phyloP scores from a whole-genome alignment of 208 protist genomes.

The Phytomonas serpens region DNA sequence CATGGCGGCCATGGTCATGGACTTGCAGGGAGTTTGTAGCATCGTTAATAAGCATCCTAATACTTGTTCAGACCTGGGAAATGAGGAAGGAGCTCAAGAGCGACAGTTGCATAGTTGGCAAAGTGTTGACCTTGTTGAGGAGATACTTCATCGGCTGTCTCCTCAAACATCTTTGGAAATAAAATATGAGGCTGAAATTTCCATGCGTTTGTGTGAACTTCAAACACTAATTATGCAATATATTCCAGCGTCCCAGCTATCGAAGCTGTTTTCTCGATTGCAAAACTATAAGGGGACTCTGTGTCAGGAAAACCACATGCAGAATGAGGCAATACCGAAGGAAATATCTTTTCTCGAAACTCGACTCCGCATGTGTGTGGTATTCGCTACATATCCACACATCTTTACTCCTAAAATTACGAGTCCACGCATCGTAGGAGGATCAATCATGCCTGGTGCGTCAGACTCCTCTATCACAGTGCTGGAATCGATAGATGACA shows the following conservation, averaged over 20 bases:
- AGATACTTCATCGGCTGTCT: neutral
- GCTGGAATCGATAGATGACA: neutral
- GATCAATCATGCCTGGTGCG: neutral
- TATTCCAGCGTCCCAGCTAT: neutral
- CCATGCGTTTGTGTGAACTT: neutral
- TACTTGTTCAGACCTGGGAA: neutral
- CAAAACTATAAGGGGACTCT: neutral
- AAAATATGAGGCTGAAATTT: neutral
- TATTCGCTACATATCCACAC: neutral
- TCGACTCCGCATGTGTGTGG: neutral
- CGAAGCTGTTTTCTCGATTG: neutral
- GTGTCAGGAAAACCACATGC: neutral
- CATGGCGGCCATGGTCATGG: constrained; percentile 18
- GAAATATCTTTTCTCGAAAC: neutral
- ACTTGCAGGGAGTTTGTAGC: neutral
- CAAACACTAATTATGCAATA: neutral
- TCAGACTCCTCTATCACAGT: neutral
- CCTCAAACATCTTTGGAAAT: neutral
- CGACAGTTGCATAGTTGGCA: neutral
- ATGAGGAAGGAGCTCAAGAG: neutral
- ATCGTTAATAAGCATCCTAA: neutral
- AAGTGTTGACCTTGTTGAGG: neutral
- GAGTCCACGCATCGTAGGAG: neutral
- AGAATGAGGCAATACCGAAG: neutral
- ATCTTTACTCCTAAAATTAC: neutral